Evolutionary conservation across 768 basidiomycete species (phyloP), one percentile per base, ranked within the genome.

Genomic region (Tephrocybe sp.): DNA sequence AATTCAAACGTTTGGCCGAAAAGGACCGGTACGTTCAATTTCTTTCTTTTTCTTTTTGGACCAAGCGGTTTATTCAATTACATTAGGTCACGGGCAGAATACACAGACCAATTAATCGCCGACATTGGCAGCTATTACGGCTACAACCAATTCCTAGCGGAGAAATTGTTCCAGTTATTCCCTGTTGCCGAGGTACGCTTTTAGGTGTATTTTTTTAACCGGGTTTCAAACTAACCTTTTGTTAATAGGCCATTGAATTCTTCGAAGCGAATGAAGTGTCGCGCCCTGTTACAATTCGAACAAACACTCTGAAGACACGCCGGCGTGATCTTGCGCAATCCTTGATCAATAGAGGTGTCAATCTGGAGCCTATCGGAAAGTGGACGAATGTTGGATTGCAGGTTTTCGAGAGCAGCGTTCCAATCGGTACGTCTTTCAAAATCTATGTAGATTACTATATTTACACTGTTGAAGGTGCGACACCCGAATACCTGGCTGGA

Each of bases 361-460:
- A 92, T 63, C 80, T 99, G 48, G 96, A 98, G 65, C 95, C 97
- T 17, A 95, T 99, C 58, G 97, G 96, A 26, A 98, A 98, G 72
- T 98, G 97, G 97, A 92, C 92, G 23, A 98, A 98, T 63, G 95
- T 98, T 55, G 97, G 97, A 13, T 78, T 99, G n/a, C 97, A 98
- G 68, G 89, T 99, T 3, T 98, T 98, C 65, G 96, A 98, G 71
- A 92, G 89, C 57, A 85, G 82, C 54, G 94, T 99, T 1, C 97
- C 97, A 0, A 92, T 99, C 55, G 96, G 92, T 82, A 60, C 16
- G 48, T 53, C 43, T 26, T 39, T 23, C n/a, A 19, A 16, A 16
- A n/a, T 39, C 44, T 30, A 17, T 35, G 44, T 39, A 45, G 20
- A 36, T 23, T 17, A 12, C 10, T n/a, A 47, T 35, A 51, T 36